Evolutionary conservation across 2,329 filamentous ascomycete genomes (phyloP).

Genomic region (Aspergillus spinulosporus): DNA sequence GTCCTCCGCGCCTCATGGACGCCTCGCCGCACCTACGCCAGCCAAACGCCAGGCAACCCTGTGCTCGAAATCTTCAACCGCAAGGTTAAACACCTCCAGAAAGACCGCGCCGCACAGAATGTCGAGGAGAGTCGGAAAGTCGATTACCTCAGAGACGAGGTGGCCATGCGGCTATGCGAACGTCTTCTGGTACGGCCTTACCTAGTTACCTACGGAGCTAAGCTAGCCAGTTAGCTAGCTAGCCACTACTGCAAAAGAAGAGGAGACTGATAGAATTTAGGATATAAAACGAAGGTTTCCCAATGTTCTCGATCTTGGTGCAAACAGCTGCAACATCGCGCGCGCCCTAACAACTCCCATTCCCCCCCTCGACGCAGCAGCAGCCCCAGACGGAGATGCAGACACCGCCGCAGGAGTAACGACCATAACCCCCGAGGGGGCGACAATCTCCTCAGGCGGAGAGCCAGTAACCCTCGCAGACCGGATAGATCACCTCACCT

Average conservation of each 20-base stretch:
- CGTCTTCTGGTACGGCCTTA: slow-evolving; percentile 66
- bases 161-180: slow-evolving; percentile 80
- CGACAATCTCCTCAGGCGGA: neutral
- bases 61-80: slow-evolving; percentile 90
- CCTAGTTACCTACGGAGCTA: neutral
- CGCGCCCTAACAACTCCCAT: slow-evolving; percentile 71
- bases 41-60: slow-evolving; percentile 73
- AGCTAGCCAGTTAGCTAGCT: neutral
- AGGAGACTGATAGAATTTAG: slow-evolving; percentile 45
- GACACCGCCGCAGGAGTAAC: neutral
- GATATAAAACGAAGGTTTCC: slow-evolving; percentile 90
- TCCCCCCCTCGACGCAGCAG: slow-evolving; percentile 29
- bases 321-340: slow-evolving; percentile 93
- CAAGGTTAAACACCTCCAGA: slow-evolving; percentile 83
- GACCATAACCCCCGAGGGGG: slow-evolving; percentile 2
- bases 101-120: slow-evolving; percentile 76
- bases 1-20: slow-evolving; percentile 1
- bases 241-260: neutral
- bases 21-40: slow-evolving; percentile 64
- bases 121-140: slow-evolving; percentile 71
- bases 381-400: neutral
- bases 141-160: slow-evolving; percentile 92
- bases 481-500: slow-evolving; percentile 72
- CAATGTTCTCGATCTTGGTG: slow-evolving; percentile 84
- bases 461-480: slow-evolving; percentile 62